These are phyloP conservation scores for Pyricularia pennisetigena DNA, from an alignment of 2,329 filamentous ascomycete species.

Conservation along the genomic window DNA sequence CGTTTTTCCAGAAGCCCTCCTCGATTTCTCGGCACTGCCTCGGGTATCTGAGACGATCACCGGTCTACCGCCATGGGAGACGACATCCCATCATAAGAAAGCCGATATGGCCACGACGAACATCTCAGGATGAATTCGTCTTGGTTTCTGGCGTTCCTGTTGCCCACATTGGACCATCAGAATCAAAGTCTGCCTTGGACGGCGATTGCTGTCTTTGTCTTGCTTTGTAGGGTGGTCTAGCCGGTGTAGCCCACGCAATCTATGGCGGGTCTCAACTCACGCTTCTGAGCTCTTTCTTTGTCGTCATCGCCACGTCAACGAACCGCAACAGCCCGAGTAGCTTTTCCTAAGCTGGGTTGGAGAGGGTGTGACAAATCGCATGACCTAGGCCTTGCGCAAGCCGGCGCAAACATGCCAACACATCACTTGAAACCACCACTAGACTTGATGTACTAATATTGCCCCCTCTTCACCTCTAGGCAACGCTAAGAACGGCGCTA, in stretches of 20 bases:
- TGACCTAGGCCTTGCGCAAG: neutral
- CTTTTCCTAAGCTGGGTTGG: neutral
- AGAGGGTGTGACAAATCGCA: neutral
- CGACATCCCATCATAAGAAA: neutral
- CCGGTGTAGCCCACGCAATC: neutral
- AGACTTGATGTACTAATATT: neutral
- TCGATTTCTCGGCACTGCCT: constrained; percentile 13
- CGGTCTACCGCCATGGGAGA: neutral
- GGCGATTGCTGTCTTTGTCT: neutral
- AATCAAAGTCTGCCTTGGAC: neutral
- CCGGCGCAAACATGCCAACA: neutral
- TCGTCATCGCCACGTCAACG: neutral
- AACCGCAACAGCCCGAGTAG: neutral
- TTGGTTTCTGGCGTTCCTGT: neutral
- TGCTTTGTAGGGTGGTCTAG: neutral
- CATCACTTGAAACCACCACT: neutral
- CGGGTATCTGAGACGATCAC: neutral
- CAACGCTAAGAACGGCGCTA: constrained; percentile 92
- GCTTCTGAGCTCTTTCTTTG: neutral
- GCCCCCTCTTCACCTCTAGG: constrained; percentile 37
- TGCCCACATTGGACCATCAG: neutral
- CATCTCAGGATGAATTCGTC: neutral
- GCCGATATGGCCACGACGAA: neutral
- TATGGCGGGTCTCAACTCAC: neutral
- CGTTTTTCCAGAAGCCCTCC: neutral